These are phyloP conservation scores for Rhynchospora breviuscula DNA, from an alignment of 176 grass and related monocot species.

Conservation along the genomic window DNA sequence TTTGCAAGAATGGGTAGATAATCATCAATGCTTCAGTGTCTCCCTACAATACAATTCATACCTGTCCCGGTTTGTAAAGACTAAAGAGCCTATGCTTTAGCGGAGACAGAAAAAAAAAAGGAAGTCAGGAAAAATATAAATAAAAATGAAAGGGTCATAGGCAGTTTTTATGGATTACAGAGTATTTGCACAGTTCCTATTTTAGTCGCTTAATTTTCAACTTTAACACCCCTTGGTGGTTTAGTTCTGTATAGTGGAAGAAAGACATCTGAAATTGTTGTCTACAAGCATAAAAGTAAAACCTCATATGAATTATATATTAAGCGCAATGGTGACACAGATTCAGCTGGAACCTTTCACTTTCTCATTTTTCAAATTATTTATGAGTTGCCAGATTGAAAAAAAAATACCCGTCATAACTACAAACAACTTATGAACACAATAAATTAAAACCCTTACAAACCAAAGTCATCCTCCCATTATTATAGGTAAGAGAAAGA, in stretches of 20 bases:
- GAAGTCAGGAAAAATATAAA: not conserved
- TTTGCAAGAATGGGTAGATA: not conserved
- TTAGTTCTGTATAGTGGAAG: not conserved
- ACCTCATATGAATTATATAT: not conserved
- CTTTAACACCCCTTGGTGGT: not conserved
- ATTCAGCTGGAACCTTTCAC: not conserved
- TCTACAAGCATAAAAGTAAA: not conserved
- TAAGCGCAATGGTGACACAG: not conserved
- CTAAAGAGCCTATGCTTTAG: not conserved
- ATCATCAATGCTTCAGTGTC: slow-evolving; percentile 16
- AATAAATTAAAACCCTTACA: not conserved
- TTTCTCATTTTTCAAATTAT: not conserved
- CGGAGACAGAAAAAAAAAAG: not conserved
- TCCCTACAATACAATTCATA: not conserved
- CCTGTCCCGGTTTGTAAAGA: not conserved
- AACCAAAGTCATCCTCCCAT: not conserved
- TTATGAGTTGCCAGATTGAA: not conserved
- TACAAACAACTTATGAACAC: slow-evolving; percentile 1
- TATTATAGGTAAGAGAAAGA: not conserved
- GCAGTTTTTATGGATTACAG: not conserved
- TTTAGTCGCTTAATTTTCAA: not conserved
- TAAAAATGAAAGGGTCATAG: not conserved
- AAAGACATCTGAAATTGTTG: not conserved
- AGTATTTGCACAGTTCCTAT: not conserved
- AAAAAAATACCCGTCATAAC: not conserved